These are phyloP conservation scores for Cardiospermum halicacabum DNA, from an alignment of 345 rosid genomes.

Conservation along the genomic window DNA sequence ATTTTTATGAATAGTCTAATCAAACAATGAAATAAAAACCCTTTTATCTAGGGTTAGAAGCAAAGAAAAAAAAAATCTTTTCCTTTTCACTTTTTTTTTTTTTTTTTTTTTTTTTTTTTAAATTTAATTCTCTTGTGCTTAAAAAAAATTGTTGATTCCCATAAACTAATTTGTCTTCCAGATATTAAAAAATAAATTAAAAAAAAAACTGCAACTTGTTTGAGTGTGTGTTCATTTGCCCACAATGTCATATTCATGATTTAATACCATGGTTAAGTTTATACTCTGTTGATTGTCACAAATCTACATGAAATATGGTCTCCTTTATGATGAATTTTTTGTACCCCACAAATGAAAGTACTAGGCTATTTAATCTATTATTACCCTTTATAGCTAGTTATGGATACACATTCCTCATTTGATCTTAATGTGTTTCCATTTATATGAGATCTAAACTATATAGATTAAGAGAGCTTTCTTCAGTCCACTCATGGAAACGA, in stretches of 20 bases:
- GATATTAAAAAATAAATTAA: no score
- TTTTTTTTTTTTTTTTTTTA: neutral
- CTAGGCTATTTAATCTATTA: no score
- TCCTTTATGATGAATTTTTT: no score
- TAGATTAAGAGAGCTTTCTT: constrained; percentile 39
- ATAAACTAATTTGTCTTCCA: neutral
- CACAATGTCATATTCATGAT: neutral
- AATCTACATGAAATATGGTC: neutral
- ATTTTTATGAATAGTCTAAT: neutral
- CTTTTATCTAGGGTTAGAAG: constrained; percentile 22
- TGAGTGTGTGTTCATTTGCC: no score
- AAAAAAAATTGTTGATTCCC: neutral
- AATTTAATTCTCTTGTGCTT: neutral
- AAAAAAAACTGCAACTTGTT: neutral
- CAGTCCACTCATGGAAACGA: constrained; percentile 41
- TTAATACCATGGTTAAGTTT: neutral
- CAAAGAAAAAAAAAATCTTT: neutral
- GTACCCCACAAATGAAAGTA: no score
- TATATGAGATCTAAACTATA: neutral
- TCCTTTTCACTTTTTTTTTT: no score
- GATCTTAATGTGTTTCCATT: neutral
- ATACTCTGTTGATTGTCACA: neutral
- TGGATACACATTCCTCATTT: no score
- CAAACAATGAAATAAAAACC: neutral
- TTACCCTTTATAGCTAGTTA: no score